Evolutionary conservation across 2,329 filamentous ascomycete species (phyloP).

Genomic region (Microascus cirrosus): DNA sequence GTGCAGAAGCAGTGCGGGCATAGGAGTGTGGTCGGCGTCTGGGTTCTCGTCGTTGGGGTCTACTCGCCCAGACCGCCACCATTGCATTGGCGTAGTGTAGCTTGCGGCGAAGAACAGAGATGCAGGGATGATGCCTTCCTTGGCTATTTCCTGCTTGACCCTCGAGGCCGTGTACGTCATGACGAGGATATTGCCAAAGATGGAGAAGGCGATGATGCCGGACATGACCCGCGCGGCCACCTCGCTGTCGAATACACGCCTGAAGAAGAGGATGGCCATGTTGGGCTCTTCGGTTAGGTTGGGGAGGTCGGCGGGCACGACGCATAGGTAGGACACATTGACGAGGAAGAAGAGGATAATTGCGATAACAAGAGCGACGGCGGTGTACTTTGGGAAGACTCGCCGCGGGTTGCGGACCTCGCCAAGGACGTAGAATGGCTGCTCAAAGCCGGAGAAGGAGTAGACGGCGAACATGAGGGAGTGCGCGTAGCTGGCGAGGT

Average conservation of each 20-base stretch:
- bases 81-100: neutral
- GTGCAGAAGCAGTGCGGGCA: conserved; percentile 8
- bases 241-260: conserved; percentile 11
- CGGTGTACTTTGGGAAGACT: conserved; percentile 15
- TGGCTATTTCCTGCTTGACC: conserved; percentile 50
- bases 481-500: conserved; percentile 26
- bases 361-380: conserved; percentile 19
- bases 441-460: conserved; percentile 18
- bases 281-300: conserved; percentile 4
- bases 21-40: conserved; percentile 7
- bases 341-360: conserved; percentile 23
- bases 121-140: conserved; percentile 41
- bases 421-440: conserved; percentile 23
- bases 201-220: conserved; percentile 40
- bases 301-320: conserved; percentile 6
- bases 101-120: conserved; percentile 30
- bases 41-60: neutral
- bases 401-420: conserved; percentile 17
- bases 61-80: neutral
- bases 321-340: conserved; percentile 26
- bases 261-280: conserved; percentile 5
- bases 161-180: conserved; percentile 44
- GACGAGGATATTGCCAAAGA: conserved; percentile 43
- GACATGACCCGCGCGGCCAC: conserved; percentile 20
- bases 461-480: conserved; percentile 26